Evolutionary conservation across 1,139 yeast genomes (phyloP), one percentile per base, ranked within the genome.

Genomic region (Entelexis paramagnoliae): DNA sequence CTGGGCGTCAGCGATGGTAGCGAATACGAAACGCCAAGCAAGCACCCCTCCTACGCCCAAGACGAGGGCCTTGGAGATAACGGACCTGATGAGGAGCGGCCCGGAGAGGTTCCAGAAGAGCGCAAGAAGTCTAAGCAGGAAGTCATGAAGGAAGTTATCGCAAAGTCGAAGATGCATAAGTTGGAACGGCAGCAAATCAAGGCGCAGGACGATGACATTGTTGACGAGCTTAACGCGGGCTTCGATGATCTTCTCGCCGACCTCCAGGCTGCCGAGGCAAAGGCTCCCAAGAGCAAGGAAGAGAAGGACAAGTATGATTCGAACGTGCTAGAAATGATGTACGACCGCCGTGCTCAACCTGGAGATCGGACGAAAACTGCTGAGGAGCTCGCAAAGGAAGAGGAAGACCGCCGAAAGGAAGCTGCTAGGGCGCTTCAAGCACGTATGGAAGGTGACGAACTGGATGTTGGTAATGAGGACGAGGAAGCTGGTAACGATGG

Each of bases 81-180:
- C 11, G 41, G 39, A 2, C 20, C 26, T 10, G 38, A 58, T 4
- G 69, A 58, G 14, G 61, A 58, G 10, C 67, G 63, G 8, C 66
- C 62, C 2, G 73, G 66, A 5, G 71, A 63, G 39, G 76, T 76
- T 0, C 36, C 45, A 8, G 45, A 42, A 17, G 72, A 73, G 30
- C 77, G 80, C 55, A 86, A 83, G 66, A 93, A 88, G 70, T 78
- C 91, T 30, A 89, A 91, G 65, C 85, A 87, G 43, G 98, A 93
- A 66, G 95, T 93, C 40, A 91, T 93, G 98, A 81, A 86, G 62
- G 99, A 93, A 67, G 79, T 93, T 52, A 91, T 93, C 58, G 95
- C 96, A 41, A 93, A 93, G 68, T 87, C 96, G 11, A 93, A 93
- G 65, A 79, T 80, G 66, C 79, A 89, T 68, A 91, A 88, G 65